Conservation (phyloP, 2,329 filamentous ascomycete genomes). For the Fusarium bactridioides region DNA sequence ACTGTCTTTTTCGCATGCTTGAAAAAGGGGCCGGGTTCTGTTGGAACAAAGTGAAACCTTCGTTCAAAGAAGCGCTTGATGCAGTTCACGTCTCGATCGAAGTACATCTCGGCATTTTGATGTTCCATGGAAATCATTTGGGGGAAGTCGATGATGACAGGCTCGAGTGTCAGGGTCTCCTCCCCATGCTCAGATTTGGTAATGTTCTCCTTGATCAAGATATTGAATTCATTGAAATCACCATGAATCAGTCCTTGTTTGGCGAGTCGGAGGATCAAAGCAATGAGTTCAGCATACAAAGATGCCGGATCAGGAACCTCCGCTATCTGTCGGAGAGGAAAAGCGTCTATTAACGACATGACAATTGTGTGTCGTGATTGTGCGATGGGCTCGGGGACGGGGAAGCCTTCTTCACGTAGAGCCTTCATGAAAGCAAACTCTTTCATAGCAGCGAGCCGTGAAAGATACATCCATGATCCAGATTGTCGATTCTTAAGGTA, state of each 20-base stretch:
- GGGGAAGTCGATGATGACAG: constrained; percentile 95
- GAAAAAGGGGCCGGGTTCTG: constrained; percentile 85
- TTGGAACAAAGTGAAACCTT: constrained; percentile 85
- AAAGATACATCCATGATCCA: constrained; percentile 98
- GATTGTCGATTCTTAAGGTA: constrained; percentile 84
- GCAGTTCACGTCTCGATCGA: constrained; percentile 93
- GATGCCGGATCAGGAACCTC: constrained; percentile 81
- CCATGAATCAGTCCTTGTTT: constrained; percentile 92
- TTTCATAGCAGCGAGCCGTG: constrained; percentile 88
- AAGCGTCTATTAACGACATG: constrained; percentile 93
- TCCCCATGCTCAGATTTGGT: constrained; percentile 50
- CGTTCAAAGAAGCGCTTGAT: constrained; percentile 94
- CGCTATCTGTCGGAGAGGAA: constrained; percentile 88
- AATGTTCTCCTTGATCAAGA: constrained; percentile 83
- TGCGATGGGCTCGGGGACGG: constrained; percentile 85
- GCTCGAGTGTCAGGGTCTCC: constrained; percentile 65
- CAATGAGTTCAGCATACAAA: constrained; percentile 92
- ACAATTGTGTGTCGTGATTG: constrained; percentile 96
- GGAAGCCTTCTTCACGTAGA: constrained; percentile 82
- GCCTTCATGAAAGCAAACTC: constrained; percentile 96
- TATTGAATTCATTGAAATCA: constrained; percentile 99
- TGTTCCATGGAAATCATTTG: constrained; percentile 98
- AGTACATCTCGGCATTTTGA: constrained; percentile 93
- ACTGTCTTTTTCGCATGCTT: constrained; percentile 80
- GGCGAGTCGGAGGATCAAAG: constrained; percentile 83